These are phyloP conservation scores for Cajanus cajan DNA, from an alignment of 306 rosid species.

Conservation along the genomic window DNA sequence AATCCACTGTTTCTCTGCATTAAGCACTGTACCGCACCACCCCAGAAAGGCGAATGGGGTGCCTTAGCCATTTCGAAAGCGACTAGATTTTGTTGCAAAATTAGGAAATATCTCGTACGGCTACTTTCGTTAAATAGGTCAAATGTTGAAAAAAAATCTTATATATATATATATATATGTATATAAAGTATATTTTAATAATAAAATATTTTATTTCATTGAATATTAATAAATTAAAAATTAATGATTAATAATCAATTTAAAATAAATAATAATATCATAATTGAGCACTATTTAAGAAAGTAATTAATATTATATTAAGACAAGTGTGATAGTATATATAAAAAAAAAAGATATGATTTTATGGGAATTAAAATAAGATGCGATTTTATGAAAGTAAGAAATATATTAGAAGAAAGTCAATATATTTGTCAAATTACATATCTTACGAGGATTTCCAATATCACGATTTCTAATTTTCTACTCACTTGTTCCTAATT, in stretches of 20 bases:
- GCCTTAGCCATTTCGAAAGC: slow-evolving; percentile 9
- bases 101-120: neutral
- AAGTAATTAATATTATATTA: neutral
- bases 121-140: neutral
- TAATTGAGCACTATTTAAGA: neutral
- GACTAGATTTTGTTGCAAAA: neutral
- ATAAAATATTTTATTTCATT: neutral
- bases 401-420: too few species aligned
- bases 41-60: neutral
- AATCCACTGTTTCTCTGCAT: neutral
- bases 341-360: neutral
- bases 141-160: neutral
- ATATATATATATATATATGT: too few species aligned
- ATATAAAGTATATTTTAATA: too few species aligned
- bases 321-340: too few species aligned
- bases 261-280: neutral
- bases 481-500: too few species aligned
- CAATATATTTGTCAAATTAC: too few species aligned
- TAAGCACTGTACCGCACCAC: neutral
- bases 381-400: too few species aligned
- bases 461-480: too few species aligned
- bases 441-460: too few species aligned
- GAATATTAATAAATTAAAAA: neutral
- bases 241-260: too few species aligned
- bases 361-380: too few species aligned